Conservation (phyloP, 176 grass and related monocot species). For the Carex scoparia region DNA sequence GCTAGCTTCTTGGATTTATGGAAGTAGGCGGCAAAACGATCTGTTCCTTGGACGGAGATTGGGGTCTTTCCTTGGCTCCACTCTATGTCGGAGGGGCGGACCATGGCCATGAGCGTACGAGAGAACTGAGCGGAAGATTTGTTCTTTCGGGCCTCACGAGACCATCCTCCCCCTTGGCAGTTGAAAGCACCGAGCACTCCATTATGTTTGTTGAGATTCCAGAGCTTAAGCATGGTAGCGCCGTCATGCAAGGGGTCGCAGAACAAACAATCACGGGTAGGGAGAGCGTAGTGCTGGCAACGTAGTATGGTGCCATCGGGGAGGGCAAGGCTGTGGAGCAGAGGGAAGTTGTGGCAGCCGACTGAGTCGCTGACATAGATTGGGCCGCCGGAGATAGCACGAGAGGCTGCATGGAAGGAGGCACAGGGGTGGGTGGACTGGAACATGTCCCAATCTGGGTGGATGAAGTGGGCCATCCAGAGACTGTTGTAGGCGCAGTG, state of each 20-base stretch:
- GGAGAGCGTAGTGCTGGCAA: slow-evolving; percentile 73
- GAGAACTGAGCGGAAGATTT: slow-evolving; percentile 53
- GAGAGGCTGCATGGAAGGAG: slow-evolving; percentile 82
- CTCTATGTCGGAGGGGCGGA: slow-evolving; percentile 60
- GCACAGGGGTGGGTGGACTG: slow-evolving; percentile 93
- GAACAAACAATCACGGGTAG: slow-evolving; percentile 74
- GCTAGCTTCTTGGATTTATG: slow-evolving; percentile 35
- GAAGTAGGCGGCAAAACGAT: slow-evolving; percentile 49
- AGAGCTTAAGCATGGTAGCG: slow-evolving; percentile 76
- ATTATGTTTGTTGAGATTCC: slow-evolving; percentile 62
- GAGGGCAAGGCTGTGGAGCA: slow-evolving; percentile 51
- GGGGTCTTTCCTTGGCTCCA: slow-evolving; percentile 39
- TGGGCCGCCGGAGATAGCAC: slow-evolving; percentile 87
- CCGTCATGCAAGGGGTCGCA: slow-evolving; percentile 67
- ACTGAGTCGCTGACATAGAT: slow-evolving; percentile 82
- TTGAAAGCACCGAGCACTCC: slow-evolving; percentile 82
- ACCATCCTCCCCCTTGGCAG: slow-evolving; percentile 98
- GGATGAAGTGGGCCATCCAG: slow-evolving; percentile 97
- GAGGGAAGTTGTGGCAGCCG: slow-evolving; percentile 57
- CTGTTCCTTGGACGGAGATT: slow-evolving; percentile 24
- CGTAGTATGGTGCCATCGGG: slow-evolving; percentile 75
- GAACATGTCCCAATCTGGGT: slow-evolving; percentile 99
- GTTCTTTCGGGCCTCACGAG: slow-evolving; percentile 62
- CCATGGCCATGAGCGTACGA: slow-evolving; percentile 33
- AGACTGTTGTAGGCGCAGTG: slow-evolving; percentile 92